Base-by-base conservation (phyloP, 352 stramenopile genomes). In the Phytophthora citricola region DNA sequence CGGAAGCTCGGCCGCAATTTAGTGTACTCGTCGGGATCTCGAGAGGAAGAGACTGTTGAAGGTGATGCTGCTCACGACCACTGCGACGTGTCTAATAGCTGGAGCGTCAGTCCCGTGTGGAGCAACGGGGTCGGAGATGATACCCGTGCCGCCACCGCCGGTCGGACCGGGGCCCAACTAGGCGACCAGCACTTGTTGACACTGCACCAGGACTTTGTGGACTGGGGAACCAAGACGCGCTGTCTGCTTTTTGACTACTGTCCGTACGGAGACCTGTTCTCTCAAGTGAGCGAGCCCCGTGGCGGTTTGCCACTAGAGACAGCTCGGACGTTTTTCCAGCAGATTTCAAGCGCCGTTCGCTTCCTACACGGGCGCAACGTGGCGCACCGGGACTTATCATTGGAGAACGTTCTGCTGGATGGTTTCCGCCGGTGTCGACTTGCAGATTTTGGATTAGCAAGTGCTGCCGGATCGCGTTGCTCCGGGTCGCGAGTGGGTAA, bases 241-340 rank as follows among this genome's bases (percentile, higher is more conserved):
- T 89, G 82, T 47, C 78, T 91, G 14, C 69, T 91, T n/a, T 79
- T 89, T 29, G 79, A 86, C 65, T 89, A 78, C 59, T 91, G 79
- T 65, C 73, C 76, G 10, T 80, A 76, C 45, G 82, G 82, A 4
- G 82, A 91, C 44, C 67, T 91, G 40, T 89, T 81, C 63, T 64
- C 83, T 29, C 78, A 82, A 15, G 50, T 76, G 31, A 39, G 34
- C 17, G 56, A 47, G 3, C 34, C 15, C 5, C 55, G 47, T 4
- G 26, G 51, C 12, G 65, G 58, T 2, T 47, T 86, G 5, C 56
- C 51, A 3, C 22, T 86, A 4, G 66, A 71, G 26, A 69, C 56
- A 2, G 67, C 80, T 12, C 71, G 62, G 2, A 22, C 43, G 6
- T 79, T 61, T 43, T 92, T 92, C 55, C 7, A 41, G 14, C 83